phyloP scores from a whole-genome alignment of 2,329 filamentous ascomycete species.

The Colletotrichum kahawae region DNA sequence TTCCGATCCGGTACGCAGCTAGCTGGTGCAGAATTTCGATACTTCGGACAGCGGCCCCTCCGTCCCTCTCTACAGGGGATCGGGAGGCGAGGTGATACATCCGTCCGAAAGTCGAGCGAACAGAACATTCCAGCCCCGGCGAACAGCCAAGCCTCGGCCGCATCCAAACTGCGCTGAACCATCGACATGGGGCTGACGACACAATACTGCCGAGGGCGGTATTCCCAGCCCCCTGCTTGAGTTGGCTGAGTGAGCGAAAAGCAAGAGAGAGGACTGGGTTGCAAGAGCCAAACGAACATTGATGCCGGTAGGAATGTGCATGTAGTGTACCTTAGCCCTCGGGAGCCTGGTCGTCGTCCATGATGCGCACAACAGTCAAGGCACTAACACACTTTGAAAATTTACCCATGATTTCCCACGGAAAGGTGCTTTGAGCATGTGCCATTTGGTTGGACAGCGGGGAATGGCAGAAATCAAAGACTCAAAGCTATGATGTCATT shows the following conservation, averaged over 20 bases:
- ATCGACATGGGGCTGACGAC: neutral
- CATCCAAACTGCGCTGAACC: neutral
- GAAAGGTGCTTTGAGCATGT: neutral
- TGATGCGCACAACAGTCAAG: conserved; percentile 1
- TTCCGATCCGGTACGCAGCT: neutral
- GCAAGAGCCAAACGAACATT: neutral
- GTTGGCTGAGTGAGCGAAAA: neutral
- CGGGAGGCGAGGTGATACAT: conserved; percentile 20
- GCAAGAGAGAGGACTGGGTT: neutral
- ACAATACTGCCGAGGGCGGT: neutral
- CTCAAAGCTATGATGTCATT: conserved; percentile 16
- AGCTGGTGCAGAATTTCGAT: neutral
- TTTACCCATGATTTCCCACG: neutral
- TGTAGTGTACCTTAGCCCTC: neutral
- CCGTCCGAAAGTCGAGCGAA: neutral
- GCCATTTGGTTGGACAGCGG: conserved; percentile 8
- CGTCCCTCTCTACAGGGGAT: neutral
- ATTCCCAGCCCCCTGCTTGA: neutral
- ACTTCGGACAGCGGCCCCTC: neutral
- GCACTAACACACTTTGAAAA: neutral
- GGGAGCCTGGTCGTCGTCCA: neutral
- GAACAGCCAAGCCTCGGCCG: neutral
- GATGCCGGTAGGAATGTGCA: neutral
- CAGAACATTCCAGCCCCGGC: conserved; percentile 12
- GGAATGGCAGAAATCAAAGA: neutral